Percentiles rank a stretch among this genome's conserved stretches.
Evolutionary conservation across 805 yeast species (phyloP).

Genomic region (Maudiozyma serrabonitensis): DNA sequence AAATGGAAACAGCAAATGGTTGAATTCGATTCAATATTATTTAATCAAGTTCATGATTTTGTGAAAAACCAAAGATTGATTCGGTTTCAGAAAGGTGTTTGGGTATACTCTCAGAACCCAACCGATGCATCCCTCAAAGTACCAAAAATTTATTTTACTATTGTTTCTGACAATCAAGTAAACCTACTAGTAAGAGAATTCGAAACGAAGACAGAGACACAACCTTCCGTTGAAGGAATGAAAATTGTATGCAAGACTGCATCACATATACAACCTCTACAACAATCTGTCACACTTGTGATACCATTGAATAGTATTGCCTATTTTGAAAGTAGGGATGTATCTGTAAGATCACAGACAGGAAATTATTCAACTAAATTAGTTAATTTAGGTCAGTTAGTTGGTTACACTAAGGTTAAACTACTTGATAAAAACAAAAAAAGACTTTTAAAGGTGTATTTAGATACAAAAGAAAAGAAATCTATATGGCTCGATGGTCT

Average conservation of each 20-base stretch:
- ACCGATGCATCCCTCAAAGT: slow-evolving; percentile 16
- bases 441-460: slow-evolving; percentile 47
- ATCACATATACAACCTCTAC: background rate
- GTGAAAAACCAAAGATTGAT: slow-evolving; percentile 68
- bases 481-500: slow-evolving; percentile 76
- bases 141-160: slow-evolving; percentile 43
- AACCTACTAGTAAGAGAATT: slow-evolving; percentile 53
- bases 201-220: slow-evolving; percentile 34
- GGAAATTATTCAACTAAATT: slow-evolving; percentile 29
- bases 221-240: slow-evolving; percentile 54
- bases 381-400: slow-evolving; percentile 49
- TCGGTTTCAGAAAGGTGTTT: slow-evolving; percentile 64
- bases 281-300: slow-evolving; percentile 23
- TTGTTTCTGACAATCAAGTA: slow-evolving; percentile 59
- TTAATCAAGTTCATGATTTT: slow-evolving; percentile 53
- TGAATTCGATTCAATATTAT: slow-evolving; percentile 41
- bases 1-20: slow-evolving; percentile 39
- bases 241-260: slow-evolving; percentile 19
- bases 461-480: slow-evolving; percentile 60
- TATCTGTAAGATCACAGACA: slow-evolving; percentile 23
- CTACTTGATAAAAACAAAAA: slow-evolving; percentile 36
- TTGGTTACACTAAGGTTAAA: slow-evolving; percentile 46
- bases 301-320: slow-evolving; percentile 45
- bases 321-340: slow-evolving; percentile 41
- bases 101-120: slow-evolving; percentile 66